phyloP scores from a whole-genome alignment of 2,329 filamentous ascomycete genomes.

The Fusarium globosum region DNA sequence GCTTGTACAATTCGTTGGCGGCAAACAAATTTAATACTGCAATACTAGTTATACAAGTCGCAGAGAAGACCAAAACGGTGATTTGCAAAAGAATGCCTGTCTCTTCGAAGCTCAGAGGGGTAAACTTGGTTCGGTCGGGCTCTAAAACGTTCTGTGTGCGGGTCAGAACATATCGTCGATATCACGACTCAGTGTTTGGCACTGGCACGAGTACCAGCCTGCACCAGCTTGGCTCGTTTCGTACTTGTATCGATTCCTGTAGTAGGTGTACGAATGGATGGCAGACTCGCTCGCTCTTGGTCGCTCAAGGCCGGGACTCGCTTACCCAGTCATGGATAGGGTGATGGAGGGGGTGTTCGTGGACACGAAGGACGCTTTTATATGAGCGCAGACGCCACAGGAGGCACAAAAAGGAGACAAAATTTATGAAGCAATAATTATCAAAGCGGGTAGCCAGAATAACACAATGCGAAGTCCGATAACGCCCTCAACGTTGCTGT shows the following conservation, averaged over 20 bases:
- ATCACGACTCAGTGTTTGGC: constrained; percentile 33
- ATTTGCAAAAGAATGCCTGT: constrained; percentile 11
- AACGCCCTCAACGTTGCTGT: constrained; percentile 20
- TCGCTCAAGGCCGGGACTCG: constrained; percentile 34
- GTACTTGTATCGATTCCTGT: constrained; percentile 11
- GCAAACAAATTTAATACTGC: constrained; percentile 18
- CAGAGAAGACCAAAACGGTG: constrained; percentile 21
- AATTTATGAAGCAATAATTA: constrained; percentile 2
- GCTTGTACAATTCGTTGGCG: constrained; percentile 15
- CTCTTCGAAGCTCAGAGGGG: constrained; percentile 26
- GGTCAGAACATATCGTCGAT: constrained; percentile 42
- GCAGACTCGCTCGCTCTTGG: constrained; percentile 36
- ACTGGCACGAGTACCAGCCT: constrained; percentile 18
- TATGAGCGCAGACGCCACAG: constrained; percentile 6
- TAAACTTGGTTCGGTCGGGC: constrained; percentile 43
- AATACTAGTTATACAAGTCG: constrained; percentile 22
- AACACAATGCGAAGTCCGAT: constrained; percentile 12
- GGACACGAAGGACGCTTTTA: constrained; percentile 31
- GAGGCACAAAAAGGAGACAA: constrained; percentile 13
- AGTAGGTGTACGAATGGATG: constrained; percentile 20
- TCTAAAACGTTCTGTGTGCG: constrained; percentile 43
- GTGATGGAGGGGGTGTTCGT: constrained; percentile 33
- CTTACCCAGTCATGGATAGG: constrained; percentile 44
- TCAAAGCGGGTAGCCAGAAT: neutral
- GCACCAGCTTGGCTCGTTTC: constrained; percentile 12